Evolutionary conservation across 2,329 filamentous ascomycete species (phyloP).

Genomic region (Colletotrichum endophyticum): DNA sequence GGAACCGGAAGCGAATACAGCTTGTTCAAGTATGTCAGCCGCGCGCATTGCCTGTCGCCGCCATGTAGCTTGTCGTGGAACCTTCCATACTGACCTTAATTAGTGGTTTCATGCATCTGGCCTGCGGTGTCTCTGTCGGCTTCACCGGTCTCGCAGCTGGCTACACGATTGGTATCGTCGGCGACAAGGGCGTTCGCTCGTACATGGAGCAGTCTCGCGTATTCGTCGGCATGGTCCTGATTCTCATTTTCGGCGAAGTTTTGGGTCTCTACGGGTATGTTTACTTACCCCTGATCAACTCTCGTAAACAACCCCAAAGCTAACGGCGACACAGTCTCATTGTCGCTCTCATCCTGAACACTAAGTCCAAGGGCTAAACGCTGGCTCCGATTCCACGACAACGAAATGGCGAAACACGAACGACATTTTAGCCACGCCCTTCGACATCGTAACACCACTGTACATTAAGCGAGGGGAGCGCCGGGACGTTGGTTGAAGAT

Average conservation of each 20-base stretch:
- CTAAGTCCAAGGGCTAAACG: conserved; percentile 70
- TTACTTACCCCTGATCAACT: too few relatives aligned
- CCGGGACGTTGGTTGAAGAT: neutral
- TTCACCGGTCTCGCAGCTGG: conserved; percentile 92
- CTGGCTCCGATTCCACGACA: neutral
- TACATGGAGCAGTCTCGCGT: conserved; percentile 97
- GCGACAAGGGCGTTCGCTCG: conserved; percentile 89
- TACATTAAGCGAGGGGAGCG: conserved; percentile 18
- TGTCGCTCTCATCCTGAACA: conserved; percentile 92
- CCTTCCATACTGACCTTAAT: conserved; percentile 19
- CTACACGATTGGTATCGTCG: conserved; percentile 95
- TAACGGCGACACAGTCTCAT: conserved; percentile 68
- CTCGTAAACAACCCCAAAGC: neutral
- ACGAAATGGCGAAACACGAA: neutral
- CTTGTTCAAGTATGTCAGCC: conserved; percentile 73
- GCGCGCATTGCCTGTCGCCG: neutral
- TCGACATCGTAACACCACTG: conserved; percentile 8
- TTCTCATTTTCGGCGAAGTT: conserved; percentile 98
- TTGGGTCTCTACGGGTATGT: conserved; percentile 93
- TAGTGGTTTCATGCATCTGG: conserved; percentile 92
- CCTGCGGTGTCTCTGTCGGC: conserved; percentile 87
- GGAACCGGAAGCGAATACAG: conserved; percentile 69
- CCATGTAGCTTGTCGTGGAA: neutral
- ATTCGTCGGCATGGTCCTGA: conserved; percentile 98
- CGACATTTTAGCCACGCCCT: conserved; percentile 3